Conservation (phyloP, 352 stramenopile genomes). For the Phytophthora brassicae region DNA sequence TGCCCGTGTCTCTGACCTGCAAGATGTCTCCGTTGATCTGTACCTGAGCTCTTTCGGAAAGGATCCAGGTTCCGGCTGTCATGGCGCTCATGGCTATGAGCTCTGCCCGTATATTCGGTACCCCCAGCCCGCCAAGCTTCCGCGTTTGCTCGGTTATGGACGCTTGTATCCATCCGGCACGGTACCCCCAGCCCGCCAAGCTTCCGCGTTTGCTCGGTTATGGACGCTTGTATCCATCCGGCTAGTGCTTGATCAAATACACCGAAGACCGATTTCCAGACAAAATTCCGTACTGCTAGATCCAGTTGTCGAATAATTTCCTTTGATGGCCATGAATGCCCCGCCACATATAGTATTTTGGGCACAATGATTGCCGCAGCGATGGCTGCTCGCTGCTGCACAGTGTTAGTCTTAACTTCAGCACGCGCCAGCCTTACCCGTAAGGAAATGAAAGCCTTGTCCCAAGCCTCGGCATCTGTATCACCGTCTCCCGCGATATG, state of each 20-base stretch:
- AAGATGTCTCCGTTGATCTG: neutral
- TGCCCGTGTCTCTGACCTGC: neutral
- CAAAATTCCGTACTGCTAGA: neutral
- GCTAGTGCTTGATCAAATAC: neutral
- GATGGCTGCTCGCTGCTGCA: neutral
- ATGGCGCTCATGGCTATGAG: neutral
- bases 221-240: neutral
- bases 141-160: neutral
- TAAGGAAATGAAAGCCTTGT: neutral
- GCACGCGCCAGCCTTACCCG: neutral
- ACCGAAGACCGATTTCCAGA: neutral
- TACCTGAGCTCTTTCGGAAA: neutral
- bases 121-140: neutral
- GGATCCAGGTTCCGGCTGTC: neutral
- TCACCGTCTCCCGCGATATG: neutral
- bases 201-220: neutral
- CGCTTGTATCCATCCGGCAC: neutral
- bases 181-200: neutral
- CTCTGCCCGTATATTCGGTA: neutral
- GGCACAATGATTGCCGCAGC: neutral
- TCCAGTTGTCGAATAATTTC: neutral
- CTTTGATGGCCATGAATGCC: neutral
- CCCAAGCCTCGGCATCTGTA: neutral
- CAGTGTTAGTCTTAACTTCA: conserved; percentile 2
- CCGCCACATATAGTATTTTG: neutral